phyloP scores from a whole-genome alignment of 208 protist genomes.

The Naegleria lovaniensis region DNA sequence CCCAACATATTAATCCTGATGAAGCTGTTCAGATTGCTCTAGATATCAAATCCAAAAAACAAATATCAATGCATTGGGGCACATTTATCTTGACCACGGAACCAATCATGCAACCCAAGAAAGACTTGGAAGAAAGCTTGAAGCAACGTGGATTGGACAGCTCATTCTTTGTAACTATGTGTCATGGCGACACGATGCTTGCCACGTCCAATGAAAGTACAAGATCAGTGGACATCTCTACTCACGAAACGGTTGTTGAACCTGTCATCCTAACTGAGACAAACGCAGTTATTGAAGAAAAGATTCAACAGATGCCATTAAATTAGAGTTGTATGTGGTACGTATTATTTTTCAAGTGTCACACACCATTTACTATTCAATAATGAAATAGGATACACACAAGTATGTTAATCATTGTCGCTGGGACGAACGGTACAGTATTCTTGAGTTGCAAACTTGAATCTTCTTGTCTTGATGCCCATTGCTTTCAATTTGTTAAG shows the following conservation, averaged over 20 bases:
- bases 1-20: slow-evolving; percentile 58
- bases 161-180: slow-evolving; percentile 21
- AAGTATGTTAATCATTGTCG: too few species aligned
- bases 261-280: too few species aligned
- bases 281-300: too few species aligned
- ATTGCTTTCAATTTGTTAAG: background rate
- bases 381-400: too few species aligned
- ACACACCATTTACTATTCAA: too few species aligned
- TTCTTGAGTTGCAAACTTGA: background rate
- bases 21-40: slow-evolving; percentile 48
- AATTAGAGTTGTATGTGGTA: too few species aligned
- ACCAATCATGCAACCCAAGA: slow-evolving; percentile 61
- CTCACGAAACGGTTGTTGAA: too few species aligned
- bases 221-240: too few species aligned
- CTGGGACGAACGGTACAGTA: background rate
- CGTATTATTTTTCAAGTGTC: too few species aligned
- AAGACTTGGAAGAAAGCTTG: slow-evolving; percentile 33
- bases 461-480: background rate
- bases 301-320: too few species aligned
- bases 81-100: slow-evolving; percentile 70
- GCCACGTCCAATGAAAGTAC: too few species aligned
- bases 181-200: slow-evolving; percentile 22
- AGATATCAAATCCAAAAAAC: slow-evolving; percentile 48
- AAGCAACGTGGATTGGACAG: background rate
- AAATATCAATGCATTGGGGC: slow-evolving; percentile 68